Base-by-base conservation (phyloP, 2,329 filamentous ascomycete species). In the Orbilia blumenaviensis region DNA sequence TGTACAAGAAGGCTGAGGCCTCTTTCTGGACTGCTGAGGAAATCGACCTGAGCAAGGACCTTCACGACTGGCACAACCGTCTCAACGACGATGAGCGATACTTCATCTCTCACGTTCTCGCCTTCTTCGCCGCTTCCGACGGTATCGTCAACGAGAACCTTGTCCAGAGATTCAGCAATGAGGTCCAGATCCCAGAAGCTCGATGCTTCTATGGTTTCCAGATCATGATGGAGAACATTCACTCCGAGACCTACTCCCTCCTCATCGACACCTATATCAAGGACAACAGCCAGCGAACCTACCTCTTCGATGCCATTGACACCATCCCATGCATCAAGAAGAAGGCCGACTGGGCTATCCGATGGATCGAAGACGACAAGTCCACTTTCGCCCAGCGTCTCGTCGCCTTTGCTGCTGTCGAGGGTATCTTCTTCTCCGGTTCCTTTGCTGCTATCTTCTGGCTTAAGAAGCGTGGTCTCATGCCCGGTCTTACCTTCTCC, bases 161-260 rank as follows among this genome's bases (percentile, higher is more conserved):
- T 23, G 90, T 99, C 76, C 94, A 98, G 89, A 92, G 95, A 78
- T 99, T 99, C 89, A 96, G 92, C 82, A 90, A 89, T 79, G 95
- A 99, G 85, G 94, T 99, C 29, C 95, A 99, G 86, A 90, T 98
- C 73, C 94, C 95, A 9, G 95, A 99, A 86, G 95, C 95, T 79
- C 93, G 95, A 82, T 99, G 95, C 90, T 99, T 99, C 88, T 99
- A 99, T 84, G 95, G 95, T 79, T 99, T 99, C 89, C 95, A 99
- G 87, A 98, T 98, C 87, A 99, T 99, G 95, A 98, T 99, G 92
- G 95, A 99, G 88, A 99, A 99, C 86, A 97, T 99, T 82, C 95
- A 99, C 88, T 97, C 95, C 14, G 95, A 99, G 87, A 99, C 95
- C 66, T 99, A 99, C 89, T 98, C 94, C 18, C 90, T 99, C 36